Evolutionary conservation across 2,329 filamentous ascomycete species (phyloP).

Genomic region (Aspergillus fructus): DNA sequence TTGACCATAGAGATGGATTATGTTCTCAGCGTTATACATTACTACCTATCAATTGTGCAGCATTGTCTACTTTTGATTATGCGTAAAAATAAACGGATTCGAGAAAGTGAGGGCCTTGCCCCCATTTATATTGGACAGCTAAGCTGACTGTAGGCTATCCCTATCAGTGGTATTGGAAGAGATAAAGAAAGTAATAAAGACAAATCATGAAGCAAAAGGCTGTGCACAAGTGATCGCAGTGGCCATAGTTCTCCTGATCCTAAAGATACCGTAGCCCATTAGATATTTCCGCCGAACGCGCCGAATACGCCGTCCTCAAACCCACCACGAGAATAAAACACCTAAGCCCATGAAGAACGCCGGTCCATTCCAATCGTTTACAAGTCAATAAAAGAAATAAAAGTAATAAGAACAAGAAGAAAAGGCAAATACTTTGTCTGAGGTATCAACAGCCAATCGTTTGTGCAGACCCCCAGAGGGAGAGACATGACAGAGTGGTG

Average conservation of each 20-base stretch:
- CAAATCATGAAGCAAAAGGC: constrained; percentile 25
- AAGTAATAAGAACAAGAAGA: constrained; percentile 13
- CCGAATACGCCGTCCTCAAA: constrained; percentile 22
- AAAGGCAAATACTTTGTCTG: constrained; percentile 8
- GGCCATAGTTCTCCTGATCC: constrained; percentile 12
- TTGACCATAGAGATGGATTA: background rate
- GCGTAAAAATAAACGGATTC: no score
- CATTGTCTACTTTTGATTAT: background rate
- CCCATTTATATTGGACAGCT: background rate
- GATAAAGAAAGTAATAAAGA: constrained; percentile 20
- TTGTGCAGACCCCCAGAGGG: constrained; percentile 10
- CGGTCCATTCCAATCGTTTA: constrained; percentile 23
- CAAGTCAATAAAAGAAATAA: constrained; percentile 16
- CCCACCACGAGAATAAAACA: constrained; percentile 16
- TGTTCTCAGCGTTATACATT: no score
- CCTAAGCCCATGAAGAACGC: constrained; percentile 21
- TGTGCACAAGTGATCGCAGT: constrained; percentile 14
- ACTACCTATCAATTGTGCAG: no score
- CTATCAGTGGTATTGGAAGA: constrained; percentile 8
- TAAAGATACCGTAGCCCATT: constrained; percentile 24
- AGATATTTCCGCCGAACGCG: constrained; percentile 17
- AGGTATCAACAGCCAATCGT: constrained; percentile 4
- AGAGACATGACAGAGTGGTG: constrained; percentile 11
- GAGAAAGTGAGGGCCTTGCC: background rate
- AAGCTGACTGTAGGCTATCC: background rate